Percentiles rank a stretch among this genome's conserved stretches.
phyloP scores from a whole-genome alignment of 1,139 yeast species.

The Fermentozyma sake region DNA sequence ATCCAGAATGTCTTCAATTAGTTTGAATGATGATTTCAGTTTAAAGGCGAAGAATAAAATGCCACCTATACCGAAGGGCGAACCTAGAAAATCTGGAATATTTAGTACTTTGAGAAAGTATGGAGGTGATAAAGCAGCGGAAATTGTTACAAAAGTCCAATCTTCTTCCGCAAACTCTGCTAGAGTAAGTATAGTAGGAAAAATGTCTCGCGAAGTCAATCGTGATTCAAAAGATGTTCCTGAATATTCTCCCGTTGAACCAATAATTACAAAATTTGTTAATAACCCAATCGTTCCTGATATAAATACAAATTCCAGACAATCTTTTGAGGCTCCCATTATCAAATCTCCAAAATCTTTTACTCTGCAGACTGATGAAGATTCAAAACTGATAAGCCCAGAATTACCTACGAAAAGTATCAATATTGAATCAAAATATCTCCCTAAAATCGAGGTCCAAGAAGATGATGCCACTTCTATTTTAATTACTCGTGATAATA shows the following conservation, averaged over 20 bases:
- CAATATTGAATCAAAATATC: no score
- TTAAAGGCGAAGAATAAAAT: conserved; percentile 3
- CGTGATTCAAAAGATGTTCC: neutral
- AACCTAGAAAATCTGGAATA: conserved; percentile 29
- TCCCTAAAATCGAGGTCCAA: conserved; percentile 5
- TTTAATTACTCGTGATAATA: conserved; percentile 59
- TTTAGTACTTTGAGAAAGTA: conserved; percentile 40
- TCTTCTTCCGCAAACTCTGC: conserved; percentile 9
- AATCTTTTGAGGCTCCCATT: conserved; percentile 3
- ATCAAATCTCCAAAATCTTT: conserved; percentile 1
- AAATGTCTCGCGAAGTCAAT: neutral
- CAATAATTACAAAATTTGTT: neutral
- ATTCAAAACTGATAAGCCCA: conserved; percentile 2
- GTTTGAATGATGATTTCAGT: conserved; percentile 18
- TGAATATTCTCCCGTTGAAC: neutral
- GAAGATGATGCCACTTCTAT: conserved; percentile 18
- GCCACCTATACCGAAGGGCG: conserved; percentile 6
- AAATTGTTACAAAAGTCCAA: conserved; percentile 27
- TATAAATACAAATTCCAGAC: neutral
- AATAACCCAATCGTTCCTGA: conserved; percentile 1
- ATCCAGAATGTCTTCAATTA: conserved; percentile 1
- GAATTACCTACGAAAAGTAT: no score
- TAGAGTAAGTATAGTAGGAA: neutral
- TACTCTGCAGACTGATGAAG: conserved; percentile 2
- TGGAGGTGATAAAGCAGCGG: conserved; percentile 41